Evolutionary conservation across 331 rosid species (phyloP).

Genomic region (Prunus yedoensis): DNA sequence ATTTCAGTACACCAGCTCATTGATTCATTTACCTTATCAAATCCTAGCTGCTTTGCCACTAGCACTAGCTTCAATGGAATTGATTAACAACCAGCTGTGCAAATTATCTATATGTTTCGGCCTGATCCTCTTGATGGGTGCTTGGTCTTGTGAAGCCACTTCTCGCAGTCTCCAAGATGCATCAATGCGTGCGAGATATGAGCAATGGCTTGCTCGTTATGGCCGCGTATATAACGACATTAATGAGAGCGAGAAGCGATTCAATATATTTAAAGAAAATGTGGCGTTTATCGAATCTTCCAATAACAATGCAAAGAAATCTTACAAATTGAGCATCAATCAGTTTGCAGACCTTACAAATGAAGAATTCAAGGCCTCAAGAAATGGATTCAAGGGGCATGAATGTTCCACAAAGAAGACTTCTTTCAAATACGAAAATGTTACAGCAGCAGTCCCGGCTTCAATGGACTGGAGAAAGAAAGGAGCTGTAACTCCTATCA

Average conservation of each 20-base stretch:
- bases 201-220: too few species aligned
- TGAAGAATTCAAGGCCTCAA: constrained; percentile 35
- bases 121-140: constrained; percentile 24
- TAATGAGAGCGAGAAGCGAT: too few species aligned
- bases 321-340: constrained; percentile 36
- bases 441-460: too few species aligned
- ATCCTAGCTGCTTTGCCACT: not conserved
- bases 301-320: constrained; percentile 28
- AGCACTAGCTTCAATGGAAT: not conserved
- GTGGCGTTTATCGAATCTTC: constrained; percentile 32
- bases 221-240: too few species aligned
- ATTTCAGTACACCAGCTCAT: not conserved
- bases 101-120: constrained; percentile 23
- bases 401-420: constrained; percentile 33
- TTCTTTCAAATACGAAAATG: too few species aligned
- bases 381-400: constrained; percentile 42
- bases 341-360: too few species aligned
- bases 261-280: constrained; percentile 18
- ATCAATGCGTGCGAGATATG: constrained; percentile 9
- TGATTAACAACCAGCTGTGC: not conserved
- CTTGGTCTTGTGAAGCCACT: constrained; percentile 24
- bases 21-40: not conserved
- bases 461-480: too few species aligned
- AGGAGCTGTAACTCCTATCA: constrained; percentile 51
- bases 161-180: constrained; percentile 35